Evolutionary conservation across 306 rosid species (phyloP), one percentile per base, ranked within the genome.

Genomic region (Prinsepia uniflora): DNA sequence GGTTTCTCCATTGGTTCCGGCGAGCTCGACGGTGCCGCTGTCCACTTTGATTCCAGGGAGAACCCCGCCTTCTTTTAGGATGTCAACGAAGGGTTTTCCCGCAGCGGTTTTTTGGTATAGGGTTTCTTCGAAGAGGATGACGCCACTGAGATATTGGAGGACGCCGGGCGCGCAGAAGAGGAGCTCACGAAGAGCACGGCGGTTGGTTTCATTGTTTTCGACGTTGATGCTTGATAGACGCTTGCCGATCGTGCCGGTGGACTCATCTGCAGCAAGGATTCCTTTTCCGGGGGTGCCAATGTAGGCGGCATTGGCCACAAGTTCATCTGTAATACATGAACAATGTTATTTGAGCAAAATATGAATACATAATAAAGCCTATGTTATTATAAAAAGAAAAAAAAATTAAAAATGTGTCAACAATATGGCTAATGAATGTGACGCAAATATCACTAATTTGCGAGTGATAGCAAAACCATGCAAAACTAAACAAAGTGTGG

Each of bases 31-130:
- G 13, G 96, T 87, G 8, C 97, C 97, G 81, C 81, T 89, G 84
- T 89, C 97, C 12, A 91, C 96, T 85, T 91, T 89, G 2, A 89
- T 91, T 14, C 97, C 96, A 0, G 96, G 84, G 19, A 91, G 90
- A 5, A 80, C 90, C 45, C 90, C 89, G 0, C 79, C 87, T 73
- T 82, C 87, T 75, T 85, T 85, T 75, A 91, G 54, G 6, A 91
- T 72, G 0, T 87, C 88, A 52, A 87, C 93, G 22, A 89, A 91
- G 4, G 79, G 86, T 63, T 79, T 85, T 36, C 93, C 93, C 79
- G 90, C 86, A 24, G 85, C 85, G 18, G 90, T 81, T 14, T 45
- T 85, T 73, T 85, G 90, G 79, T 83, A 83, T 5, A 88, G 86
- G 18, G 92, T 85, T 75, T 88, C 92, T 76, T 88, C 86, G 18